Evolutionary conservation across 2,329 filamentous ascomycete genomes (phyloP), one percentile per base, ranked within the genome.

Genomic region (Thielaviopsis cerberus): DNA sequence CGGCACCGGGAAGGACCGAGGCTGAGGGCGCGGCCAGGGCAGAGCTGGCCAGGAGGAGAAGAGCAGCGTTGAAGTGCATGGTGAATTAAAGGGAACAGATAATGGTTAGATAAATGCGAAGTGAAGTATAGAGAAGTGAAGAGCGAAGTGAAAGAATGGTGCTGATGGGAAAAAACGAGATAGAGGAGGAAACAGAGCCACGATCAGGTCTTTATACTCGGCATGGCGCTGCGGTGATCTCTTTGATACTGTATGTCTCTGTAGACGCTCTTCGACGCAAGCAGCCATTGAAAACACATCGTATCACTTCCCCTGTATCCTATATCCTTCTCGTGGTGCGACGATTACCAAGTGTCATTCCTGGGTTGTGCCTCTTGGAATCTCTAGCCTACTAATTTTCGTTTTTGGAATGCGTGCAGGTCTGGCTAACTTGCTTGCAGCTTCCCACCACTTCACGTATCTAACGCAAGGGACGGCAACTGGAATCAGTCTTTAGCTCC

Each of bases 11-110:
- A 10, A 52, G 30, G 37, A 37, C 11, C 24, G n/a, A 15, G 20
- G 30, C 7, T 8, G 22, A 26, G 37, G 58, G 59, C 48, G 34
- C 58, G 27, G 37, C 55, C 34, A 51, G 45, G 54, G 55, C 55
- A 45, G 45, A 62, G 54, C 22, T 53, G n/a, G 50, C 58, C 25
- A 58, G 53, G 1, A 58, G 37, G 37, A 51, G 13, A 30, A 57
- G 7, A 25, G 57, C 52, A 22, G 57, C 17, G 45, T 54, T 57
- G 55, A 57, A 58, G 26, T 55, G 59, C 59, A 60, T 60, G 48
- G 54, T 60, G 55, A 48, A 20, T 48, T 20, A 48, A 22, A 22
- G n/a, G n/a, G 10, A 48, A 20, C 22, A 22, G 10, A 22, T 20
- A 1, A 48, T 20, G 11, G 10, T 17, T n/a, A 48, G 13, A 41